These are phyloP conservation scores for Trichoderma sp. DNA, from an alignment of 2,329 filamentous ascomycete species.

Conservation along the genomic window DNA sequence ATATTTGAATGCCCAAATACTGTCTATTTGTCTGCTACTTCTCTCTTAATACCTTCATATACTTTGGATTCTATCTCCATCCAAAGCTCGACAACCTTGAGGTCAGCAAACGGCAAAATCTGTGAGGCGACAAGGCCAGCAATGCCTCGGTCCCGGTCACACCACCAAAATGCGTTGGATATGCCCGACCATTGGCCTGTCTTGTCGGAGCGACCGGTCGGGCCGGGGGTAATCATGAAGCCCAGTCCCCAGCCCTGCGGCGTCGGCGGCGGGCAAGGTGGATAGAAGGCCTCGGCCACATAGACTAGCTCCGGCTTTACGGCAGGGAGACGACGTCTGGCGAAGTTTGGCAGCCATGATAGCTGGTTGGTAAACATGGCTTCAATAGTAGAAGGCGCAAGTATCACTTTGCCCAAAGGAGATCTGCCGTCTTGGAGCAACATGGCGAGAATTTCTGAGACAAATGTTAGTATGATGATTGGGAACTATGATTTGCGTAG, in stretches of 20 bases:
- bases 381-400: neutral
- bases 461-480: neutral
- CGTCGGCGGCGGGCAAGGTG: conserved; percentile 1
- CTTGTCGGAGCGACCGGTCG: neutral
- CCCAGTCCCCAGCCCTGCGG: conserved; percentile 1
- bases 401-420: neutral
- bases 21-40: neutral
- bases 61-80: neutral
- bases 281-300: neutral
- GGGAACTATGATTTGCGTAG: neutral
- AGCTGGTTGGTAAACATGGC: conserved; percentile 3
- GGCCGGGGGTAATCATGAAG: neutral
- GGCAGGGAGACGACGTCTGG: neutral
- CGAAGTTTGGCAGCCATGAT: neutral
- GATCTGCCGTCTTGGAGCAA: neutral
- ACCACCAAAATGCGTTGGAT: neutral
- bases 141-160: neutral
- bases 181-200: neutral
- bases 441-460: neutral
- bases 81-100: neutral
- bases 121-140: neutral
- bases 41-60: neutral
- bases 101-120: neutral
- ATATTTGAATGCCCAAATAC: neutral
- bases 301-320: neutral